Evolutionary conservation across 352 stramenopile species (phyloP), one percentile per base, ranked within the genome.

Genomic region (Globisporangium abappressorium): DNA sequence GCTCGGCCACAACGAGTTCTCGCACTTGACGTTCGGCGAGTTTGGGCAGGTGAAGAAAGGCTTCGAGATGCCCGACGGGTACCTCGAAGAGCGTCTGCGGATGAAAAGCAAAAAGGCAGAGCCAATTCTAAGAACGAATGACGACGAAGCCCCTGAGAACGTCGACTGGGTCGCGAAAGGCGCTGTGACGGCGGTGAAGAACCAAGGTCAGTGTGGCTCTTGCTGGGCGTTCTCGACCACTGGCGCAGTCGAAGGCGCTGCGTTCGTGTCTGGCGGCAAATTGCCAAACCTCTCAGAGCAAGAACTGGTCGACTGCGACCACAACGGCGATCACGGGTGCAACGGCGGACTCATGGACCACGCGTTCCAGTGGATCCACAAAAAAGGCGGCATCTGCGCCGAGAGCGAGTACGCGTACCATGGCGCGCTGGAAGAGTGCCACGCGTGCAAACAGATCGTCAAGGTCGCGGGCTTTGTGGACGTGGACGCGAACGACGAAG

Each of bases 151-250:
- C 1, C 72, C 69, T 22, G 58, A 65, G 30, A 66, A 61, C 33
- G 46, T 78, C 20, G 72, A 78, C 53, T 78, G 72, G 81, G 83
- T 73, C 57, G 78, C 57, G n/a, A 80, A 78, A 5, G 53, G 30
- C 15, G 86, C 76, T 46, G 71, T 90, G 11, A 78, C 76, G 11
- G 58, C 57, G 30, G 69, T 99, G 38, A 97, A 98, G 64, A 94
- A 99, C 76, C 98, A 99, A 75, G 97, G 94, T 7, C 72, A 90
- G 7, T 99, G 97, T 71, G 96, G 64, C 9, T 97, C 91, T n/a
- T 99, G 97, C 81, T 99, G 97, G 97, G 91, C 96, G 5, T 99
- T 99, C 77, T 97, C 94, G 12, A 93, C 92, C 2, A 82, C 96
- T 6, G 89, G 92, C 4, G 93, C 88, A 5, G 72, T 98, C 2